Percentiles rank a stretch among this genome's conserved stretches.
These are phyloP conservation scores for Wickerhamomyces sp. DNA, from an alignment of 1,139 yeast genomes.

Conservation along the genomic window DNA sequence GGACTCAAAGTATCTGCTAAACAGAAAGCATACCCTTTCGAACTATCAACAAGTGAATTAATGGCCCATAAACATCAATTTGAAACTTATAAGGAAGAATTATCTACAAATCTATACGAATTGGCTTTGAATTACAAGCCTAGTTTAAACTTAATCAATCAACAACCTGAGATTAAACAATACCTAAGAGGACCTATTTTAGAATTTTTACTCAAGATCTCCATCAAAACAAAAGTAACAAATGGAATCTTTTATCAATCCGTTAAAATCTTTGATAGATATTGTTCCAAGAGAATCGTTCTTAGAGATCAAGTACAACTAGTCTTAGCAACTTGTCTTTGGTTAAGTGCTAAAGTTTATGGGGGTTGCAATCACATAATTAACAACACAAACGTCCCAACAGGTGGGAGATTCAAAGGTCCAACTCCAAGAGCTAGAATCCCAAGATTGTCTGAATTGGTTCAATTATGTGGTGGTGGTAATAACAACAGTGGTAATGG, in stretches of 20 bases:
- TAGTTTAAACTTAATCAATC: slow-evolving; percentile 48
- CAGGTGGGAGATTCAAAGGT: slow-evolving; percentile 58
- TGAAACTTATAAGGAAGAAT: slow-evolving; percentile 50
- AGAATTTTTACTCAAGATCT: slow-evolving; percentile 53
- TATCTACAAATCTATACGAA: slow-evolving; percentile 38
- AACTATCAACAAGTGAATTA: slow-evolving; percentile 47
- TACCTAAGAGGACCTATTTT: slow-evolving; percentile 45
- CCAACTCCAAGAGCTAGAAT: slow-evolving; percentile 64
- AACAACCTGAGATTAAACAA: slow-evolving; percentile 59
- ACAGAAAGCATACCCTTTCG: slow-evolving; percentile 41
- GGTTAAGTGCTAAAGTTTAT: slow-evolving; percentile 60
- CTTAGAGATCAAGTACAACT: slow-evolving; percentile 58
- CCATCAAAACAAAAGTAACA: slow-evolving; percentile 53
- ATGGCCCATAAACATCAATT: slow-evolving; percentile 40
- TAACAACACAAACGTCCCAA: slow-evolving; percentile 40
- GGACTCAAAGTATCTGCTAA: slow-evolving; percentile 34
- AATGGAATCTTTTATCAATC: slow-evolving; percentile 58
- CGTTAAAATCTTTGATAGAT: slow-evolving; percentile 57
- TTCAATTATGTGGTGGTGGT: slow-evolving; percentile 47
- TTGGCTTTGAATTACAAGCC: slow-evolving; percentile 38
- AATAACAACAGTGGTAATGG: slow-evolving; percentile 28
- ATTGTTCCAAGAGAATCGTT: slow-evolving; percentile 60
- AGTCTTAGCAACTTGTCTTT: slow-evolving; percentile 60
- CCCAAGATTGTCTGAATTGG: slow-evolving; percentile 58
- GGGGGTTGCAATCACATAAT: slow-evolving; percentile 71